phyloP scores from a whole-genome alignment of 441 rosid genomes.

The Lepidium campestre region DNA sequence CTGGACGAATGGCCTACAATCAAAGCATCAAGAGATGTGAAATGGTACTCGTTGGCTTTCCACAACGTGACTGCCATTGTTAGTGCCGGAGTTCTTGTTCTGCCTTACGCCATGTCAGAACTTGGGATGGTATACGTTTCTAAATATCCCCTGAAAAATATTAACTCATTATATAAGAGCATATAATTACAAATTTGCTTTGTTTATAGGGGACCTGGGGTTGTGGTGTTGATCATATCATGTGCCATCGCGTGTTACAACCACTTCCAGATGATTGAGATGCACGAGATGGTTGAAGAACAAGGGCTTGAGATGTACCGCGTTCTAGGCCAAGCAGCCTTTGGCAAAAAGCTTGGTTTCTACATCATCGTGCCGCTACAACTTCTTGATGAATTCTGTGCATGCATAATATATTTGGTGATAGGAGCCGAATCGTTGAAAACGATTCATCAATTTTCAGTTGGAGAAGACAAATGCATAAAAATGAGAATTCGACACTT shows the following conservation, averaged over 20 bases:
- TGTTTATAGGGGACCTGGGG: slow-evolving; percentile 97
- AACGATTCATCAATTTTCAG: slow-evolving; percentile 44
- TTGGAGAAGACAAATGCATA: slow-evolving; percentile 28
- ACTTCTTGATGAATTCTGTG: slow-evolving; percentile 54
- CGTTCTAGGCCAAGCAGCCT: slow-evolving; percentile 77
- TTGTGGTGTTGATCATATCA: slow-evolving; percentile 49
- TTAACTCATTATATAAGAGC: too few relatives aligned
- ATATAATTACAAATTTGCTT: too few relatives aligned
- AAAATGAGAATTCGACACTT: slow-evolving; percentile 39
- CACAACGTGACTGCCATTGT: slow-evolving; percentile 88
- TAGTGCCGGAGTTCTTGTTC: slow-evolving; percentile 82
- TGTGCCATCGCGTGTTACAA: slow-evolving; percentile 69
- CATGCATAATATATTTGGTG: slow-evolving; percentile 69
- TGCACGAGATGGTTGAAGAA: slow-evolving; percentile 83
- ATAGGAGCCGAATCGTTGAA: slow-evolving; percentile 67
- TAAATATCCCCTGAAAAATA: too few relatives aligned
- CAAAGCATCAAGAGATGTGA: slow-evolving; percentile 61
- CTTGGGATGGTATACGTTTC: slow-evolving; percentile 54
- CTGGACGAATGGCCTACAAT: slow-evolving; percentile 72
- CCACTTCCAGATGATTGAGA: slow-evolving; percentile 86
- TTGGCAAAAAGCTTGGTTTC: slow-evolving; percentile 74
- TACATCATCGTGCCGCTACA: slow-evolving; percentile 81
- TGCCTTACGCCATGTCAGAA: slow-evolving; percentile 70
- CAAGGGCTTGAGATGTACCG: slow-evolving; percentile 71
- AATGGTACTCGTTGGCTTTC: slow-evolving; percentile 82